Evolutionary conservation across 2,329 filamentous ascomycete genomes (phyloP).

Genomic region (Pseudogymnoascus sp.): DNA sequence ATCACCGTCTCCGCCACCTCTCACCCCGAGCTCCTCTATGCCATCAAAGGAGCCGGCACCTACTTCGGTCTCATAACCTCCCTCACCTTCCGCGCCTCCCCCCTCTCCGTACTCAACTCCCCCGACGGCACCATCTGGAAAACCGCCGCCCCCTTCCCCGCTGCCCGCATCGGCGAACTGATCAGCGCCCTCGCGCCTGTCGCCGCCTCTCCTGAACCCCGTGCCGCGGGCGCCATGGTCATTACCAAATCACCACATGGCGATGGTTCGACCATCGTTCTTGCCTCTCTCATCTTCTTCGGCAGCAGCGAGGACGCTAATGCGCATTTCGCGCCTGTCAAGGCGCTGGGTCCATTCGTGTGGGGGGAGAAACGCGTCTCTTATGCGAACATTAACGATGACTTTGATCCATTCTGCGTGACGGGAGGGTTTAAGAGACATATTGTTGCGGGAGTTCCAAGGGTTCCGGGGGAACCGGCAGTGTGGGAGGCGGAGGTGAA

Average conservation of each 20-base stretch:
- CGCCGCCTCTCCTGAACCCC: slow-evolving; percentile 19
- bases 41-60: slow-evolving; percentile 26
- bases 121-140: slow-evolving; percentile 23
- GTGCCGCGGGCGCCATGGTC: not conserved
- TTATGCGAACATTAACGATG: not conserved
- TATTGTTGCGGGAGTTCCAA: not conserved
- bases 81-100: slow-evolving; percentile 23
- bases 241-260: not conserved
- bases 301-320: not conserved
- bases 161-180: slow-evolving; percentile 24
- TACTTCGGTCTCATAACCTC: slow-evolving; percentile 28
- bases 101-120: slow-evolving; percentile 21
- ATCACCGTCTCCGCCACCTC: slow-evolving; percentile 19
- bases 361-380: not conserved
- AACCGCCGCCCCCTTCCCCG: slow-evolving; percentile 26
- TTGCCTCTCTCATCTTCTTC: not conserved
- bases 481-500: not conserved
- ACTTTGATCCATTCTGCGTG: not conserved
- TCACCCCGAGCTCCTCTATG: slow-evolving; percentile 24
- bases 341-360: not conserved
- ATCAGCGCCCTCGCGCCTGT: slow-evolving; percentile 20
- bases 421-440: not conserved
- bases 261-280: not conserved
- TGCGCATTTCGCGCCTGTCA: not conserved
- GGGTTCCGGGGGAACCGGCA: not conserved